Conservation (phyloP, 495 filamentous ascomycete species). For the Aspergillus diversus region DNA sequence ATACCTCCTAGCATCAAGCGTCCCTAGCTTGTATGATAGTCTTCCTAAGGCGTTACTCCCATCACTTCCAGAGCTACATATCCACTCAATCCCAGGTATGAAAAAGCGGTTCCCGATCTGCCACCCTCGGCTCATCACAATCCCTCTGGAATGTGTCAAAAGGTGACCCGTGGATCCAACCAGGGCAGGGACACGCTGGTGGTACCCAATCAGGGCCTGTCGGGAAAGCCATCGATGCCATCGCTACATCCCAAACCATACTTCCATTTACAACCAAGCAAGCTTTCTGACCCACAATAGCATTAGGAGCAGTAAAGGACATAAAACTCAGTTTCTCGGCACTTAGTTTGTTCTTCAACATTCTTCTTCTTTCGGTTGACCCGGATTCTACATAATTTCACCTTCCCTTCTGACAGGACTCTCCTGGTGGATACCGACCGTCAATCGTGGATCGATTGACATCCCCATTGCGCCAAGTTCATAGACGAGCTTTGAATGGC, state of each 20-base stretch:
- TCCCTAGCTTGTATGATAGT: too few relatives aligned
- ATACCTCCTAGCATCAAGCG: neutral
- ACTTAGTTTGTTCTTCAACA: neutral
- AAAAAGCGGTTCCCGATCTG: neutral
- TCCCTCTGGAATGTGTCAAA: conserved; percentile 20
- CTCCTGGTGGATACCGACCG: too few relatives aligned
- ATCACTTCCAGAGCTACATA: too few relatives aligned
- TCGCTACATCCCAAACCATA: conserved; percentile 1
- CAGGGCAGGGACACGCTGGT: conserved; percentile 6
- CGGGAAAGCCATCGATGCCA: conserved; percentile 18
- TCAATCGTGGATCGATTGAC: too few relatives aligned
- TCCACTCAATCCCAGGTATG: neutral
- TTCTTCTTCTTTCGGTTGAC: too few relatives aligned
- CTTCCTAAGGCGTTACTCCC: too few relatives aligned
- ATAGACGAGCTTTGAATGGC: neutral
- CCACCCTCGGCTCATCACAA: conserved; percentile 3
- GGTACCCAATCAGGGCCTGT: conserved; percentile 17
- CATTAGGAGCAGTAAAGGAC: neutral
- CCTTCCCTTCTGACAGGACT: neutral
- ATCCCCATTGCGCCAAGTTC: neutral
- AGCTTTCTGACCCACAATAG: conserved; percentile 6
- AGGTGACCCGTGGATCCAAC: conserved; percentile 18
- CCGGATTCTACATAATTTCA: neutral
- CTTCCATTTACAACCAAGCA: neutral
- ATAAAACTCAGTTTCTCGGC: conserved; percentile 5